Conservation (phyloP, 805 yeast genomes). For the Candida incommunis region DNA sequence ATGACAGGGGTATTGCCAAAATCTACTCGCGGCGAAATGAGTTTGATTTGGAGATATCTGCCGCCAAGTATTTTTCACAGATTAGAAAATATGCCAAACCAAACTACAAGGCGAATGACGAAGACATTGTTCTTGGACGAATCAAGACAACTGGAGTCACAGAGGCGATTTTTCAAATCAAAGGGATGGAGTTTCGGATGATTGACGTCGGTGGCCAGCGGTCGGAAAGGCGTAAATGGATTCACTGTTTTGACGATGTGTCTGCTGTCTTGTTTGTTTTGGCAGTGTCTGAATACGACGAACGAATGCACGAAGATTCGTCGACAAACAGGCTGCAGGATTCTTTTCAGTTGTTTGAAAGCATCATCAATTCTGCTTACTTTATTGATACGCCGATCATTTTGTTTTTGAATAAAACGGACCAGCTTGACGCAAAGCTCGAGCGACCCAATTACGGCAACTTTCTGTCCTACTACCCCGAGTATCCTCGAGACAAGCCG, state of each 20-base stretch:
- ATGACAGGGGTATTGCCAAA: slow-evolving; percentile 50
- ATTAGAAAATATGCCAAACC: slow-evolving; percentile 51
- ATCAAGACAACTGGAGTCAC: slow-evolving; percentile 94
- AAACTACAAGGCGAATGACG: slow-evolving; percentile 56
- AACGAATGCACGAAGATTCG: slow-evolving; percentile 79
- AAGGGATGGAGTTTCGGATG: slow-evolving; percentile 52
- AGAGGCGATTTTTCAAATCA: slow-evolving; percentile 63
- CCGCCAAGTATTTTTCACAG: slow-evolving; percentile 66
- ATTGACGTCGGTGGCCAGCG: slow-evolving; percentile 97
- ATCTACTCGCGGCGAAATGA: slow-evolving; percentile 36
- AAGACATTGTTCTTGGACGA: slow-evolving; percentile 78
- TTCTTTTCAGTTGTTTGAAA: slow-evolving; percentile 68
- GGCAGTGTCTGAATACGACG: slow-evolving; percentile 88
- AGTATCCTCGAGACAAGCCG: slow-evolving; percentile 28
- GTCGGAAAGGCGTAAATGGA: slow-evolving; percentile 93
- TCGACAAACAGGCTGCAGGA: slow-evolving; percentile 84
- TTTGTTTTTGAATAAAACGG: slow-evolving; percentile 78
- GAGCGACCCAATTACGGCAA: slow-evolving; percentile 32
- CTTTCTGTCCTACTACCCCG: slow-evolving; percentile 62
- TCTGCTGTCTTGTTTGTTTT: slow-evolving; percentile 78
- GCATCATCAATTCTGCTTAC: slow-evolving; percentile 76
- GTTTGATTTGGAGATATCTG: slow-evolving; percentile 76
- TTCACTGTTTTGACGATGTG: slow-evolving; percentile 85
- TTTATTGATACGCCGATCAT: slow-evolving; percentile 78
- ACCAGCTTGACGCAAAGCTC: slow-evolving; percentile 62